Conservation (phyloP, 2,329 filamentous ascomycete genomes). For the Mariannaea elegans region DNA sequence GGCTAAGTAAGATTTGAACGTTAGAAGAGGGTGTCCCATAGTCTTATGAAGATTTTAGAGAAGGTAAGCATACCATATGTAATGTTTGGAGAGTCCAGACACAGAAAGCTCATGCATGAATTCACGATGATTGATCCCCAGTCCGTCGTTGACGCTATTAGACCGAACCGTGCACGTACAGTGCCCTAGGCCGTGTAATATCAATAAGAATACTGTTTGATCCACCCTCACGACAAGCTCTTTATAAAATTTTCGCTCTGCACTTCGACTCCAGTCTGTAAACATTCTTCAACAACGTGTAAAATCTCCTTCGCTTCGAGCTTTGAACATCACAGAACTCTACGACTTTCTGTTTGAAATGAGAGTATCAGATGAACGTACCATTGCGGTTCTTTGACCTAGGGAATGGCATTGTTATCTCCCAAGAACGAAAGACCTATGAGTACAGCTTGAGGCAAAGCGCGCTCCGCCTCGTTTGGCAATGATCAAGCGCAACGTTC, state of each 20-base stretch:
- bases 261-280: neutral
- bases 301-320: neutral
- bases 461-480: conserved; percentile 6
- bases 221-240: conserved; percentile 5
- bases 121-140: conserved; percentile 34
- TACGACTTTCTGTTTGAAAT: no score
- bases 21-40: neutral
- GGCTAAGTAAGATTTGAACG: conserved; percentile 53
- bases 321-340: no score
- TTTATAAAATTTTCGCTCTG: conserved; percentile 18
- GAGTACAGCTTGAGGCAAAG: neutral
- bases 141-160: conserved; percentile 17
- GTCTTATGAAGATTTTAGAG: no score
- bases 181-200: neutral
- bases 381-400: no score
- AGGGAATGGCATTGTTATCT: no score
- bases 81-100: no score
- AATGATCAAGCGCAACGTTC: conserved; percentile 25
- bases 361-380: no score
- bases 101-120: neutral
- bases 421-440: no score
- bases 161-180: conserved; percentile 12
- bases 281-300: conserved; percentile 13
- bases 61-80: no score
- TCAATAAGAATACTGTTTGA: conserved; percentile 23